Conservation (phyloP, 306 rosid species). For the Lotus japonicus region DNA sequence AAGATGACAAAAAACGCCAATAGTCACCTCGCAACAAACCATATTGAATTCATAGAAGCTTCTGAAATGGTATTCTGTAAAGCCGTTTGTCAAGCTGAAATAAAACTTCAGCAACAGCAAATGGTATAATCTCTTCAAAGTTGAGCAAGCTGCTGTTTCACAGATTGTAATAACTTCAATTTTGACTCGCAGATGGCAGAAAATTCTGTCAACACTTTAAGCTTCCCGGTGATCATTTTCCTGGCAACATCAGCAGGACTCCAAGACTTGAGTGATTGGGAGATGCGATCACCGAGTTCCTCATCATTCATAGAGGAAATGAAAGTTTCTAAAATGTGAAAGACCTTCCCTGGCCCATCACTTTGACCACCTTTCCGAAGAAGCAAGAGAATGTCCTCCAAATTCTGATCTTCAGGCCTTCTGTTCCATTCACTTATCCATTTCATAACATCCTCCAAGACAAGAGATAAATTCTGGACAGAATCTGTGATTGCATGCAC, state of each 20-base stretch:
- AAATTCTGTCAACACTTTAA: slow-evolving; percentile 45
- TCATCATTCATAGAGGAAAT: slow-evolving; percentile 33
- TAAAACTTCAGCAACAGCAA: slow-evolving; percentile 5
- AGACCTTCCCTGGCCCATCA: slow-evolving; percentile 72
- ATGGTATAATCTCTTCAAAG: slow-evolving; percentile 29
- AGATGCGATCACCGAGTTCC: slow-evolving; percentile 55
- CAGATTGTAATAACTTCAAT: slow-evolving; percentile 38
- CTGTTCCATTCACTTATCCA: slow-evolving; percentile 53
- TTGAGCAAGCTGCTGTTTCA: slow-evolving; percentile 68
- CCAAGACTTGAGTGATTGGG: slow-evolving; percentile 71
- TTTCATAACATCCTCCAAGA: slow-evolving; percentile 51
- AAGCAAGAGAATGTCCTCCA: slow-evolving; percentile 47
- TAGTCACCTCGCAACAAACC: background rate
- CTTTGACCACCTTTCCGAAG: slow-evolving; percentile 38
- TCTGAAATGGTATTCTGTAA: background rate
- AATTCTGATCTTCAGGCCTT: slow-evolving; percentile 52
- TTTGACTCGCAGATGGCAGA: slow-evolving; percentile 62
- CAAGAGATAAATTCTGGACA: slow-evolving; percentile 39
- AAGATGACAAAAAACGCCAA: slow-evolving; percentile 16
- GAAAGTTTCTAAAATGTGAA: slow-evolving; percentile 41
- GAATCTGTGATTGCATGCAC: slow-evolving; percentile 43
- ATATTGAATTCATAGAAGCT: slow-evolving; percentile 2
- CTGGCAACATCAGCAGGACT: slow-evolving; percentile 60
- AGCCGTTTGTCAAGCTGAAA: slow-evolving; percentile 6
- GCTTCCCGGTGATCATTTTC: slow-evolving; percentile 67